phyloP scores from a whole-genome alignment of 306 rosid species.

The Vachellia pachyceras region DNA sequence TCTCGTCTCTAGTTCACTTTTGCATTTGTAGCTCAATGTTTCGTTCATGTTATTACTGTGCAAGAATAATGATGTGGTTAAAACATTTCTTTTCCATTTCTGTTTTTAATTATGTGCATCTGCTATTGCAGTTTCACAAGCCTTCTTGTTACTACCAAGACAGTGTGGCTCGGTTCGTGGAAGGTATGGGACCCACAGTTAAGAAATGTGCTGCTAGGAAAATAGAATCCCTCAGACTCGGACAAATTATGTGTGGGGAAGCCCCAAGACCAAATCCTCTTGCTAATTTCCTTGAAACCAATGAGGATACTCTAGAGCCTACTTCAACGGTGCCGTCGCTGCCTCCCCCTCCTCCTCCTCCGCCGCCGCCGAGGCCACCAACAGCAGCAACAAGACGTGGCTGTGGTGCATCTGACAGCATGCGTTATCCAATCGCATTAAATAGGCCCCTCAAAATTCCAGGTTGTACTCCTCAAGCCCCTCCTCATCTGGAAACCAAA shows the following conservation, averaged over 20 bases:
- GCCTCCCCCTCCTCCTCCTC: not conserved
- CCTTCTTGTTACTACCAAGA: conserved; percentile 14
- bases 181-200: conserved; percentile 32
- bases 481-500: not conserved
- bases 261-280: not conserved
- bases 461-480: not conserved
- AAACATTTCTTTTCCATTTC: not conserved
- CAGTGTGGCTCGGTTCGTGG: conserved; percentile 28
- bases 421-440: not conserved
- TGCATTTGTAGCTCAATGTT: not conserved
- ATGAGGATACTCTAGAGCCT: not conserved
- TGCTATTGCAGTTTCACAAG: conserved; percentile 27
- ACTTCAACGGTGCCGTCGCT: not conserved
- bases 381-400: not conserved
- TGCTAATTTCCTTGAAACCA: not conserved
- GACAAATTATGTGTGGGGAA: not conserved
- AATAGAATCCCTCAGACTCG: not conserved
- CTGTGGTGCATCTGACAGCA: not conserved
- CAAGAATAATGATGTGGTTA: not conserved
- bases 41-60: not conserved
- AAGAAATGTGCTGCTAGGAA: conserved; percentile 27
- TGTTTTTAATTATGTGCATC: not conserved
- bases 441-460: conserved; percentile 3
- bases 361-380: not conserved
- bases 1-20: not conserved